Evolutionary conservation across 805 yeast genomes (phyloP).

Genomic region (Yamadazyma takamatsuzukensis): DNA sequence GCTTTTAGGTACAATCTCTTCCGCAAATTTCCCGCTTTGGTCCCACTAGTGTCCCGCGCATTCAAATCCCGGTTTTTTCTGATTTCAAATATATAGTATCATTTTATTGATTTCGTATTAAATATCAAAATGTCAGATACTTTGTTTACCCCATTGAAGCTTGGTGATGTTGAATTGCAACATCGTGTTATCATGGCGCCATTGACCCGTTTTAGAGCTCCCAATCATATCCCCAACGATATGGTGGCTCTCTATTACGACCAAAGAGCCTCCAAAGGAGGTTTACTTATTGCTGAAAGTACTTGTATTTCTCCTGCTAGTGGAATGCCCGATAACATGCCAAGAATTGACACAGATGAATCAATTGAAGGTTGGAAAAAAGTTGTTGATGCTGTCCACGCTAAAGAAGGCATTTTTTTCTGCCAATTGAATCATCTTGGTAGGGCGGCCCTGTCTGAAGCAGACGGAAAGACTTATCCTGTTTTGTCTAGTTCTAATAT

Average conservation of each 20-base stretch:
- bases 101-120: not conserved
- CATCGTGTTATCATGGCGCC: constrained; percentile 13
- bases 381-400: constrained; percentile 44
- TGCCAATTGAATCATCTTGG: constrained; percentile 56
- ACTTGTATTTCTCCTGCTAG: constrained; percentile 26
- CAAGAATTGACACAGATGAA: constrained; percentile 47
- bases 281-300: constrained; percentile 32
- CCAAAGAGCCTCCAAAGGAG: constrained; percentile 29
- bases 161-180: constrained; percentile 6
- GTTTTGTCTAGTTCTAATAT: constrained; percentile 11
- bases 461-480: no score
- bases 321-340: constrained; percentile 40
- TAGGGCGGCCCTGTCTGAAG: constrained; percentile 25
- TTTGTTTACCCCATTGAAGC: constrained; percentile 5
- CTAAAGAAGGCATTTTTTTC: constrained; percentile 36
- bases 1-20: no score
- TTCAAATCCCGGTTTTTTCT: no score
- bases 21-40: no score
- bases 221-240: constrained; percentile 7
- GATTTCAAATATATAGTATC: no score
- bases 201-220: constrained; percentile 11
- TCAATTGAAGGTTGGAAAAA: constrained; percentile 50
- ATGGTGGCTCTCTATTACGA: constrained; percentile 21
- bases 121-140: not conserved
- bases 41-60: no score